Evolutionary conservation across 345 rosid genomes (phyloP), one percentile per base, ranked within the genome.

Genomic region (Syzygium grande): DNA sequence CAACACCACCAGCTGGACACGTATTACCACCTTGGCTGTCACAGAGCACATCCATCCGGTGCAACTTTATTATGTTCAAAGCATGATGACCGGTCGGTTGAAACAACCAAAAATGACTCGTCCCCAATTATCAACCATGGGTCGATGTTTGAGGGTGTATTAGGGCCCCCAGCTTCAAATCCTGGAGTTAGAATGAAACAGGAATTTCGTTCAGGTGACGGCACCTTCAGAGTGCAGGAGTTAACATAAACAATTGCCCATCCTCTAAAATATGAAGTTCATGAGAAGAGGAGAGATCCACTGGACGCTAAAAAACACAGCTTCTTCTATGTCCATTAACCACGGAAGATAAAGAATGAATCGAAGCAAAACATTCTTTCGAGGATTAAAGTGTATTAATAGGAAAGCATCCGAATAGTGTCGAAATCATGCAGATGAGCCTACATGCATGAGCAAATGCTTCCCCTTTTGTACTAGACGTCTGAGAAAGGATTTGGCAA

Each of bases 101-200:
- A 94, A 85, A 97, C 94, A 89, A 85, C 86, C 68, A 98, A 13
- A 52, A 92, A 92, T 51, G 97, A 92, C 55, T 90, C 93, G 59
- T 92, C 88, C 38, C 99, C 99, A 84, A 98, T 95, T 52, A 93
- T 91, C 52, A 95, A 92, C 99, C 99, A 98, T n/a, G 98, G 99
- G 89, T 90, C 92, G 22, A 98, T 96, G 90, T 94, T 94, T 87
- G 99, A 98, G 21, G 99, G 98, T 43, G 73, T 86, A 88, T 93
- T 94, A 68, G 91, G 94, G 16, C 99, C 99, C 80, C 99, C 98
- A 90, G 99, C 98, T 96, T 96, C 97, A 92, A 96, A 98, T 84
- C 99, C 98, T 98, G 90, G 17, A 85, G 87, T 61, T 55, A 58
- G 52, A 87, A 29, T 58, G 51, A 25, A 27, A 51, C 52, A 73